Percentiles rank a stretch among this genome's conserved stretches.
These are phyloP conservation scores for Aspergillus brasiliensis DNA, from an alignment of 2,329 filamentous ascomycete species.

Conservation along the genomic window DNA sequence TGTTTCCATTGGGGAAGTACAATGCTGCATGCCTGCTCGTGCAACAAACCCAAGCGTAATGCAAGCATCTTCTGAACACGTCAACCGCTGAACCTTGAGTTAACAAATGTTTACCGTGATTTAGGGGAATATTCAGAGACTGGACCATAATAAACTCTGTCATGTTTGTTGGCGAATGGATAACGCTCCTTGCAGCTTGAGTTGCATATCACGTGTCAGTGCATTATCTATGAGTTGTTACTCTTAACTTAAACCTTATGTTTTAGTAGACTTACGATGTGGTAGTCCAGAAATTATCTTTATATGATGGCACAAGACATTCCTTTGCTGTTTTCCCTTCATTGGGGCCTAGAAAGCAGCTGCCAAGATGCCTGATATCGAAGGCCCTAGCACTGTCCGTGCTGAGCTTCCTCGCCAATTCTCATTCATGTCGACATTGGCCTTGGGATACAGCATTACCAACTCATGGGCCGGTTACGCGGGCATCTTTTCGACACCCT, in stretches of 20 bases:
- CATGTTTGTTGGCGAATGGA: too few species aligned
- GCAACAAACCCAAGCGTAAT: not conserved
- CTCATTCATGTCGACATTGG: slow-evolving; percentile 22
- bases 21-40: not conserved
- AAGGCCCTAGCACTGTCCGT: not conserved
- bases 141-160: too few species aligned
- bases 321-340: not conserved
- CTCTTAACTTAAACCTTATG: not conserved
- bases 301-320: not conserved
- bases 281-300: not conserved
- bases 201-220: not conserved
- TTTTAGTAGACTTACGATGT: too few species aligned
- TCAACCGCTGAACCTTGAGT: not conserved
- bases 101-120: too few species aligned
- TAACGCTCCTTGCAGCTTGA: not conserved
- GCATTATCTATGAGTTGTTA: not conserved
- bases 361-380: not conserved
- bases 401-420: slow-evolving; percentile 24
- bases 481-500: slow-evolving; percentile 20
- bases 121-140: too few species aligned
- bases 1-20: not conserved
- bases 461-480: slow-evolving; percentile 37
- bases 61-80: not conserved
- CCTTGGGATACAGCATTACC: slow-evolving; percentile 31
- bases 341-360: not conserved